These are phyloP conservation scores for Phytophthora aleatoria DNA, from an alignment of 352 stramenopile species.

Conservation along the genomic window DNA sequence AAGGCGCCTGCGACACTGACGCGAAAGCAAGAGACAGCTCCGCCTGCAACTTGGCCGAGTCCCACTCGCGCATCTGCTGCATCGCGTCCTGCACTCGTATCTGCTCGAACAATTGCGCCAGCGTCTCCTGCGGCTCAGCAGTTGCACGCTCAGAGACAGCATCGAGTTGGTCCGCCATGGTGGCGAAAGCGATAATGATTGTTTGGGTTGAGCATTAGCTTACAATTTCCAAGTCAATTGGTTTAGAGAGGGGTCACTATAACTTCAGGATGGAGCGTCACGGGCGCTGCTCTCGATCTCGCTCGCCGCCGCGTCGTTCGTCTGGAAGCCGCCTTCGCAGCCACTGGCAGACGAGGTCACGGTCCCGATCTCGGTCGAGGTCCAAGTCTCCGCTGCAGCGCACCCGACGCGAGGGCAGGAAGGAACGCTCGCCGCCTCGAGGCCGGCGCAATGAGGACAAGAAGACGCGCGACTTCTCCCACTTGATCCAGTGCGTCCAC, in stretches of 20 bases:
- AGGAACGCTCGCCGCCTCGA: conserved; percentile 7
- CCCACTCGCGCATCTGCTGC: conserved; percentile 41
- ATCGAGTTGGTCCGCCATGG: conserved; percentile 8
- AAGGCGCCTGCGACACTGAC: conserved; percentile 33
- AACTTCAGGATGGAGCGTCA: conserved; percentile 15
- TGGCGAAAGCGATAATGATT: conserved; percentile 8
- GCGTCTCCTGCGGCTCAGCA: conserved; percentile 22
- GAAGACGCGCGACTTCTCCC: conserved; percentile 58
- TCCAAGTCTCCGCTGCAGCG: conserved; percentile 21
- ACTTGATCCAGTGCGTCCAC: conserved; percentile 55
- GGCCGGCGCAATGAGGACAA: conserved; percentile 33
- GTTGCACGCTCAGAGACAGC: neutral
- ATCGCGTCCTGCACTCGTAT: conserved; percentile 31
- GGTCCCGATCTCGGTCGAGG: conserved; percentile 15
- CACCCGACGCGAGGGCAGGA: conserved; percentile 1
- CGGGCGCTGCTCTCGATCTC: conserved; percentile 21
- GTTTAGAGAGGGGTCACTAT: conserved; percentile 17
- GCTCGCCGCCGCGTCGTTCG: conserved; percentile 29
- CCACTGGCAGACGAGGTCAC: conserved; percentile 22
- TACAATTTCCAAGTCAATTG: conserved; percentile 29
- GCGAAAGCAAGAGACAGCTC: conserved; percentile 46
- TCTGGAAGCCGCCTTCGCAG: conserved; percentile 12
- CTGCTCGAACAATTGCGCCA: conserved; percentile 43
- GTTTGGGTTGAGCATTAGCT: conserved; percentile 2
- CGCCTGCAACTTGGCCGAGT: conserved; percentile 31